These are phyloP conservation scores for Cicer chorassanicum DNA, from an alignment of 306 rosid genomes.

Conservation along the genomic window DNA sequence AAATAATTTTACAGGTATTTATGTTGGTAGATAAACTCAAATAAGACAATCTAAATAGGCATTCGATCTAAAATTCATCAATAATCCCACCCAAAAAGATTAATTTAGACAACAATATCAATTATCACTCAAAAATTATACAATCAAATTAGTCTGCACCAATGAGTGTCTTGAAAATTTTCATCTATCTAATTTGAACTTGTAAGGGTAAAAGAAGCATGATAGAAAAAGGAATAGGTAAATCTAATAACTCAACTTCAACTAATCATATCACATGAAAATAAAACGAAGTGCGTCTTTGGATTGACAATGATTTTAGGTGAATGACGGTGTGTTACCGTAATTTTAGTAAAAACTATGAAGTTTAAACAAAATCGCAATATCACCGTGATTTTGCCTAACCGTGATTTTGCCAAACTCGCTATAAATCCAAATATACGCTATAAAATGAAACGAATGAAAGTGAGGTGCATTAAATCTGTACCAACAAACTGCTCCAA, in stretches of 20 bases:
- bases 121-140: neutral
- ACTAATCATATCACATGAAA: neutral
- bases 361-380: too few relatives aligned
- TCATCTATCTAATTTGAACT: neutral
- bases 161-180: slow-evolving; percentile 19
- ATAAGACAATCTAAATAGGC: neutral
- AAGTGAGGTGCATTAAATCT: too few relatives aligned
- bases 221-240: neutral
- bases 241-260: neutral
- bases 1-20: neutral
- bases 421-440: too few relatives aligned
- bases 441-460: too few relatives aligned
- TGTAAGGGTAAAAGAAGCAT: slow-evolving; percentile 9
- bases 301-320: too few relatives aligned
- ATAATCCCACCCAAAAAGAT: too few relatives aligned
- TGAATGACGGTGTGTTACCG: too few relatives aligned
- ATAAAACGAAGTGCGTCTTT: neutral
- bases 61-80: neutral
- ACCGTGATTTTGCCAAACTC: too few relatives aligned
- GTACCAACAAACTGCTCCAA: too few relatives aligned
- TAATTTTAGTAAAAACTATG: too few relatives aligned
- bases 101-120: too few relatives aligned
- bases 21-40: neutral
- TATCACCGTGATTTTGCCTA: too few relatives aligned
- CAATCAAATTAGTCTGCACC: slow-evolving; percentile 7